These are phyloP conservation scores for Garcia nutans DNA, from an alignment of 345 rosid species.

Conservation along the genomic window DNA sequence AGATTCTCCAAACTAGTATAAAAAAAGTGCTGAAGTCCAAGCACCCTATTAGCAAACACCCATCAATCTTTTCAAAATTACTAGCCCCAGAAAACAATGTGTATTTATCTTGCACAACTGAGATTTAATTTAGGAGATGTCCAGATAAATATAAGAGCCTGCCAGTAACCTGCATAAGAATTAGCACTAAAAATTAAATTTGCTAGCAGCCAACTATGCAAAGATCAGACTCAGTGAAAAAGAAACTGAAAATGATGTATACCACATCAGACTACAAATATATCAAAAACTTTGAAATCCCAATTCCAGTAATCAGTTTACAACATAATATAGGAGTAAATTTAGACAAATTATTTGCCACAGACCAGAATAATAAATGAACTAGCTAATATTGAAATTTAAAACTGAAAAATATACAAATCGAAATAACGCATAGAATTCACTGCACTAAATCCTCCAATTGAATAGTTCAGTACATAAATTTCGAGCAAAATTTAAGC, in stretches of 20 bases:
- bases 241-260: not conserved
- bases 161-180: slow-evolving; percentile 21
- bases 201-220: not conserved
- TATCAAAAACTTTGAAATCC: not conserved
- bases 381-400: not conserved
- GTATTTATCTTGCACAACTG: not conserved
- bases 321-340: not conserved
- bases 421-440: not conserved
- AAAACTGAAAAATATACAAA: not conserved
- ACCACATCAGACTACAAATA: not conserved
- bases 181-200: not conserved
- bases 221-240: not conserved
- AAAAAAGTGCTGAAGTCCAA: not conserved
- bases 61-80: not conserved
- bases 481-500: not conserved
- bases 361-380: not conserved
- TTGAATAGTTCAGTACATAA: slow-evolving; percentile 2
- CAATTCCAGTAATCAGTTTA: not conserved
- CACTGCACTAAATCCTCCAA: not conserved
- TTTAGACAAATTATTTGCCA: not conserved
- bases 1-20: not conserved
- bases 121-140: slow-evolving; percentile 1
- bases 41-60: slow-evolving; percentile 1
- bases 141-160: slow-evolving; percentile 9
- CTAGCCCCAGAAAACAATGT: not conserved